These are phyloP conservation scores for Zymoseptoria passerinii DNA, from an alignment of 2,329 filamentous ascomycete genomes.

Conservation along the genomic window DNA sequence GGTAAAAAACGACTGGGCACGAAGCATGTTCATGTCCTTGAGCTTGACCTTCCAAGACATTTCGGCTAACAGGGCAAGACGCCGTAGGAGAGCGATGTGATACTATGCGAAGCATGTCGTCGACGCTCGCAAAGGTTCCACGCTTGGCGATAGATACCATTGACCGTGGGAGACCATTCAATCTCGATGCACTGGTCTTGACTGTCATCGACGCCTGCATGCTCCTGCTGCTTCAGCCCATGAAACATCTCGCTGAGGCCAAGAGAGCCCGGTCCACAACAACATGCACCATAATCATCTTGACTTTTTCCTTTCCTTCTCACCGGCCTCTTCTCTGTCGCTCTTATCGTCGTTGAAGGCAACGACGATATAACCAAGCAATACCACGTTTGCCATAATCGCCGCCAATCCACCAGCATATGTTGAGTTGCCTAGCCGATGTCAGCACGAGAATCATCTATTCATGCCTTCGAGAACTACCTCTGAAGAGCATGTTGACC, in stretches of 20 bases:
- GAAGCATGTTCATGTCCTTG: no score
- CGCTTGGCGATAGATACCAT: no score
- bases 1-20: no score
- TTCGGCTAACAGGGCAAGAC: no score
- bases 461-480: slow-evolving; percentile 40
- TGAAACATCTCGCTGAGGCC: neutral
- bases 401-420: slow-evolving; percentile 80
- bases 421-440: slow-evolving; percentile 66
- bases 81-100: neutral
- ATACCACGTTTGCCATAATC: slow-evolving; percentile 80
- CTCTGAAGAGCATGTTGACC: slow-evolving; percentile 66
- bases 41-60: no score
- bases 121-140: no score
- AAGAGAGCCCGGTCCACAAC: neutral
- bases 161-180: no score
- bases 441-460: neutral
- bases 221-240: neutral
- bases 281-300: neutral
- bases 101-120: neutral
- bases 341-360: slow-evolving; percentile 78
- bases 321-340: slow-evolving; percentile 38
- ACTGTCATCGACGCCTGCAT: neutral
- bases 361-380: slow-evolving; percentile 83
- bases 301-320: slow-evolving; percentile 27
- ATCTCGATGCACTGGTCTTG: no score